Percentiles rank a stretch among this genome's conserved stretches.
Conservation (phyloP, 805 yeast species). For the Saccharomycopsis sp. region DNA sequence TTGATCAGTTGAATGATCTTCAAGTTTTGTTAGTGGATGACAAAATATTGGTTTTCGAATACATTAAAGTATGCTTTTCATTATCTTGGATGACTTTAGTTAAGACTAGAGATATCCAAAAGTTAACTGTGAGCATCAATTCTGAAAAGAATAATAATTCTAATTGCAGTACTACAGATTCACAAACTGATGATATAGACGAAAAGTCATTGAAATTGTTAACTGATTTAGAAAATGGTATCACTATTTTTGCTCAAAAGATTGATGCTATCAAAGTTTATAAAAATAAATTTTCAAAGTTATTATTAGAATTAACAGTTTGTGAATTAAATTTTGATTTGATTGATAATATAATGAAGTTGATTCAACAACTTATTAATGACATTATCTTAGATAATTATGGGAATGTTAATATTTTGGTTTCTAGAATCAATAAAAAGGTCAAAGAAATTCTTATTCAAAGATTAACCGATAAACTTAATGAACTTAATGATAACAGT, state of each 20-base stretch:
- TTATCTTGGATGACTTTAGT: constrained; percentile 46
- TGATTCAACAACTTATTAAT: constrained; percentile 29
- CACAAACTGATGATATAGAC: constrained; percentile 21
- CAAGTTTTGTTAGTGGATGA: constrained; percentile 32
- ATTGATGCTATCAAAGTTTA: constrained; percentile 23
- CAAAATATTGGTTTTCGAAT: constrained; percentile 24
- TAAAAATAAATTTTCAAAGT: constrained; percentile 21
- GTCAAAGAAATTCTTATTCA: constrained; percentile 23
- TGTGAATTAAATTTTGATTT: constrained; percentile 22
- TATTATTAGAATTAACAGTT: constrained; percentile 21
- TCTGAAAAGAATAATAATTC: constrained; percentile 1
- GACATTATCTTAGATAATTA: constrained; percentile 29
- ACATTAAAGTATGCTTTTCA: constrained; percentile 27
- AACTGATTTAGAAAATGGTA: constrained; percentile 24
- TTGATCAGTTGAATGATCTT: constrained; percentile 31
- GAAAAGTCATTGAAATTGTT: constrained; percentile 25
- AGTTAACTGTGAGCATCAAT: no score
- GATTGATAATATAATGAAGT: constrained; percentile 20
- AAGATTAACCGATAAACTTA: constrained; percentile 20
- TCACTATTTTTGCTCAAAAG: constrained; percentile 25
- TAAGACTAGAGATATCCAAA: constrained; percentile 37
- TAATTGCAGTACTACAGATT: neutral
- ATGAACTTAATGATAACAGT: neutral
- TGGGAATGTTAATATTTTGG: constrained; percentile 26
- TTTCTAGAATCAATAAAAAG: constrained; percentile 26